These are phyloP conservation scores for Chenopodium berlandieri DNA, from an alignment of 148 eudicot species.

Conservation along the genomic window DNA sequence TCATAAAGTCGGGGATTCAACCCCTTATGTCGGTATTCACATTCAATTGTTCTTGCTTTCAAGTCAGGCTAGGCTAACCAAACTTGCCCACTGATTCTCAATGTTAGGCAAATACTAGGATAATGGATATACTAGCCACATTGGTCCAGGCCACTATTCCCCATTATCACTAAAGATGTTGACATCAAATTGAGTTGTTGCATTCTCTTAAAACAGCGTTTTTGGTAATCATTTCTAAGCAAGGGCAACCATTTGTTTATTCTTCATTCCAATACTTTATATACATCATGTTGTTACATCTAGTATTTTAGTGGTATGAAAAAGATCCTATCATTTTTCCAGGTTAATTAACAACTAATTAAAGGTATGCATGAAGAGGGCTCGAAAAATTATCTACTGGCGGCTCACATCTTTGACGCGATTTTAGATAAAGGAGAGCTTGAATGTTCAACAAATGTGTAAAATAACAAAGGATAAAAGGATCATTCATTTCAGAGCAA, in stretches of 20 bases:
- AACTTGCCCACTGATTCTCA: neutral
- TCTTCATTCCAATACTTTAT: neutral
- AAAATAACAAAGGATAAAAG: neutral
- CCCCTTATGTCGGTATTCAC: neutral
- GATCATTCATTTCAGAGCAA: constrained; percentile 5
- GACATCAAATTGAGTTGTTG: neutral
- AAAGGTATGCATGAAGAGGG: neutral
- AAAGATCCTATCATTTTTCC: neutral
- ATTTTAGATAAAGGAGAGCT: neutral
- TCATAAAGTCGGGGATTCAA: no score
- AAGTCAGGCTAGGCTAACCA: neutral
- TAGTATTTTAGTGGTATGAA: neutral
- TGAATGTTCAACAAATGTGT: neutral
- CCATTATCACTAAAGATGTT: constrained; percentile 10
- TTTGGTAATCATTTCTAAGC: neutral
- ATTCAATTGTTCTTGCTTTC: neutral
- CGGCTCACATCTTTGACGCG: constrained; percentile 2
- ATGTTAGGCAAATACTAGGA: neutral
- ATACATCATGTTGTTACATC: neutral
- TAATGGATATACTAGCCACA: neutral
- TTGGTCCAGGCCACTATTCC: neutral
- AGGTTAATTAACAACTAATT: constrained; percentile 1
- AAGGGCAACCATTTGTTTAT: neutral
- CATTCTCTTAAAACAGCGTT: neutral
- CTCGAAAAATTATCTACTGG: neutral